Evolutionary conservation across 805 yeast genomes (phyloP).

Genomic region (Saturnispora hagleri): DNA sequence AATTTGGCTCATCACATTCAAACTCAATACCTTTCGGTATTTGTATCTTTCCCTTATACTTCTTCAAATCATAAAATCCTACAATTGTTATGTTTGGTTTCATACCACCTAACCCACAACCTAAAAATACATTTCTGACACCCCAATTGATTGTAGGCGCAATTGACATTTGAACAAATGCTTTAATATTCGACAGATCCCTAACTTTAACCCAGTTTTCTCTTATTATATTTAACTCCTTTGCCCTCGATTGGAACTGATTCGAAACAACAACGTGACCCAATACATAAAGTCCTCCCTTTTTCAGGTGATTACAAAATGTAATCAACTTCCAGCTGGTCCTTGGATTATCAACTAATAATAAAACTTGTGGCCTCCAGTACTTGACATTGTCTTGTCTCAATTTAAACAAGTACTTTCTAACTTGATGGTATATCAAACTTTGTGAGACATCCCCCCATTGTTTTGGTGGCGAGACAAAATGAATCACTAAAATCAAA

Average conservation of each 20-base stretch:
- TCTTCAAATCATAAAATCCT: conserved; percentile 68
- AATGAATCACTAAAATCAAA: conserved; percentile 74
- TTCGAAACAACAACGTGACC: conserved; percentile 81
- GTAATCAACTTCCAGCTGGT: conserved; percentile 86
- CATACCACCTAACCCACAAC: conserved; percentile 98
- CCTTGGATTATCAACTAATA: conserved; percentile 85
- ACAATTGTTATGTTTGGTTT: conserved; percentile 88
- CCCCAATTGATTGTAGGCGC: conserved; percentile 93
- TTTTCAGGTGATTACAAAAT: conserved; percentile 89
- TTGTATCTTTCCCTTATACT: conserved; percentile 13
- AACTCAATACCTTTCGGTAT: conserved; percentile 17
- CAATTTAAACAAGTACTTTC: conserved; percentile 76
- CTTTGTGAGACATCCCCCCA: conserved; percentile 99
- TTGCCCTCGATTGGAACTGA: conserved; percentile 52
- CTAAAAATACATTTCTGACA: conserved; percentile 80
- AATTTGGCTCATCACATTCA: conserved; percentile 20
- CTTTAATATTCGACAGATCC: conserved; percentile 72
- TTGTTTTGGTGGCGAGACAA: conserved; percentile 85
- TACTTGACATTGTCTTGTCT: conserved; percentile 92
- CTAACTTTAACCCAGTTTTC: conserved; percentile 79
- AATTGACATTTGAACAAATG: conserved; percentile 86
- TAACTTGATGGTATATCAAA: conserved; percentile 89
- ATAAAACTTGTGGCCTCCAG: conserved; percentile 93
- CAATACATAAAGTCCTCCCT: conserved; percentile 86
- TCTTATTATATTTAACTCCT: conserved; percentile 63